Evolutionary conservation across 495 filamentous ascomycete genomes (phyloP).

Genomic region (Podospora pseudopauciseta): DNA sequence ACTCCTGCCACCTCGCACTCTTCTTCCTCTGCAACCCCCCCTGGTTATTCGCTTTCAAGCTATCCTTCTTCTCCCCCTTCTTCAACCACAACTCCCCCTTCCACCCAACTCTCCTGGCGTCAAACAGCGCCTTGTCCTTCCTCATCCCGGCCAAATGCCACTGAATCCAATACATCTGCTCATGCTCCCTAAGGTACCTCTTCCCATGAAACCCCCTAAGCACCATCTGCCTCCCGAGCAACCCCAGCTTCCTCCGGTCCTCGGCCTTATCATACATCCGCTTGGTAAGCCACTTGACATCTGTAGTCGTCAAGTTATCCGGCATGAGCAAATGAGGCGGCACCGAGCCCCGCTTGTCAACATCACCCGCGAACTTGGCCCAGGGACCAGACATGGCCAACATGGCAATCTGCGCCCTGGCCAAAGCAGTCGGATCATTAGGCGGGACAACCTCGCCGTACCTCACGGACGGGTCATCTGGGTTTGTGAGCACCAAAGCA

Average conservation of each 20-base stretch:
- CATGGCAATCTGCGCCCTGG: conserved; percentile 60
- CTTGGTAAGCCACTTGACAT: conserved; percentile 52
- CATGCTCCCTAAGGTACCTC: conserved; percentile 63
- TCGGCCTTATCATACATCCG: conserved; percentile 62
- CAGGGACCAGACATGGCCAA: conserved; percentile 60
- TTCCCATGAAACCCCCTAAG: conserved; percentile 59
- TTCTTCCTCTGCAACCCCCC: background rate
- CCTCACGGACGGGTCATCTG: conserved; percentile 49
- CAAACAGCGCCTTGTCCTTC: background rate
- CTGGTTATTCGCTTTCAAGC: background rate
- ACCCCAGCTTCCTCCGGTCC: conserved; percentile 55
- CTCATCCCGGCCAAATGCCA: conserved; percentile 27
- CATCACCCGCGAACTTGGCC: conserved; percentile 27
- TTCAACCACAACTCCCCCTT: background rate
- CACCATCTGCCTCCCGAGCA: conserved; percentile 58
- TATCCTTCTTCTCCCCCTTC: background rate
- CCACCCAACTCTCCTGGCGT: background rate
- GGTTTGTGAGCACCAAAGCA: conserved; percentile 58
- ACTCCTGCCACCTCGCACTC: conserved; percentile 9
- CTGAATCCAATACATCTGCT: conserved; percentile 64
- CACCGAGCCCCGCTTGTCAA: background rate
- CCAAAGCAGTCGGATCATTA: conserved; percentile 57
- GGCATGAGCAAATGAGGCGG: conserved; percentile 38
- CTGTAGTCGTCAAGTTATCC: conserved; percentile 43
- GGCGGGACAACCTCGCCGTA: conserved; percentile 62